Evolutionary conservation across 257 asterid species (phyloP).

Genomic region (Oldenlandia corymbosa): DNA sequence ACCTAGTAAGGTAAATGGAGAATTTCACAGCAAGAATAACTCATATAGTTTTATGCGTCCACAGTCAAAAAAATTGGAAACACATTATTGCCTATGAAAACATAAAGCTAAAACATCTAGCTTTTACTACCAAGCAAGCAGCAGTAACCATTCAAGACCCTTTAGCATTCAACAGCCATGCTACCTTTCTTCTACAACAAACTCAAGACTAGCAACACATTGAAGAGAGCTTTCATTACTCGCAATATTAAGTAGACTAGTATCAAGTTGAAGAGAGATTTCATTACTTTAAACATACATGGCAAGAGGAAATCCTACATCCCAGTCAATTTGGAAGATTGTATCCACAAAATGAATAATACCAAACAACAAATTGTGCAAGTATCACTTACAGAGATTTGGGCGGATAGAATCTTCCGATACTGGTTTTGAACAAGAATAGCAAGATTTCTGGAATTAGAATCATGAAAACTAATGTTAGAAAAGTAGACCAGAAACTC

Average conservation of each 20-base stretch:
- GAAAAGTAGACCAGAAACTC: neutral
- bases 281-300: neutral
- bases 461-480: slow-evolving; percentile 7
- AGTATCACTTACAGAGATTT: slow-evolving; percentile 71
- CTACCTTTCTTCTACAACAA: neutral
- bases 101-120: neutral
- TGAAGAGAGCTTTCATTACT: neutral
- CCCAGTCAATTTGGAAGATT: neutral
- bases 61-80: neutral
- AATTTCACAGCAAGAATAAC: neutral
- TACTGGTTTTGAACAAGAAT: slow-evolving; percentile 67
- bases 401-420: slow-evolving; percentile 65
- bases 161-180: neutral
- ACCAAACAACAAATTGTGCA: too few relatives aligned
- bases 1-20: neutral
- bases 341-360: too few relatives aligned
- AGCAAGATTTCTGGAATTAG: slow-evolving; percentile 79
- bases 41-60: neutral
- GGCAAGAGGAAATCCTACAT: neutral
- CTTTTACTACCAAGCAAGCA: neutral
- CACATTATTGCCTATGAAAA: neutral
- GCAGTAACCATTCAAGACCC: neutral
- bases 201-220: neutral
- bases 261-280: neutral
- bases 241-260: too few relatives aligned